Base-by-base conservation (phyloP, 257 asterid species). In the Nicotiana tomentosiformis region DNA sequence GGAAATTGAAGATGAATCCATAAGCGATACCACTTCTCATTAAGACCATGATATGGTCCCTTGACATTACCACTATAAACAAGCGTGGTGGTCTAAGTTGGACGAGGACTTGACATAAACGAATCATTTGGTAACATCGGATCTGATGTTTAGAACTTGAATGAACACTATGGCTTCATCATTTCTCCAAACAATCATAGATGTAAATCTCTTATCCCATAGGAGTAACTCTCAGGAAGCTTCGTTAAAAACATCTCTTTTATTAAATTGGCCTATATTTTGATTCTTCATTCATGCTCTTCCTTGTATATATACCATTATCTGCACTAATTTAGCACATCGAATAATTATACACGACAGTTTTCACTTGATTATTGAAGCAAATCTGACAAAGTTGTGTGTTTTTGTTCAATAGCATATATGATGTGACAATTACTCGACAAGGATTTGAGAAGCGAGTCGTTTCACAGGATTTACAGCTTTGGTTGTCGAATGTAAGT, bases 401-500 rank as follows among this genome's bases (percentile, higher is more conserved):
- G 9, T 8, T 76, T 29, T 7, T 76, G 80, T 51, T 76, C 64
- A 76, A 61, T 91, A 96, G 99, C 69, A 93, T 94, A 86, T 60
- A 84, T 10, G 82, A 83, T 83, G 94, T 93, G 86, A 90, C 85
- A 81, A 93, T 96, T 74, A 91, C 88, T 79, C 91, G 97, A 60
- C 99, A 96, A 90, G 98, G 99, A 86, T 93, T 92, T 79, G 99
- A 96, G 91, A 96, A 91, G 82, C 91, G 99, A 56, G 99, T 94
- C 66, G 98, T 94, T 77, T 96, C 99, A 61, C 98, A 90, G 87
- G 99, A 94, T 90, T 84, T 96, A 88, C 99, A 96, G 90, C 97
- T 96, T 66, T 96, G 99, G 99, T 97, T 96, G 82, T 93, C 99
- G 14, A 96, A 96, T 84, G 98, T 94, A 88, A 86, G 93, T 82